Evolutionary conservation across 805 yeast species (phyloP).

Genomic region (Starmerella sp.): DNA sequence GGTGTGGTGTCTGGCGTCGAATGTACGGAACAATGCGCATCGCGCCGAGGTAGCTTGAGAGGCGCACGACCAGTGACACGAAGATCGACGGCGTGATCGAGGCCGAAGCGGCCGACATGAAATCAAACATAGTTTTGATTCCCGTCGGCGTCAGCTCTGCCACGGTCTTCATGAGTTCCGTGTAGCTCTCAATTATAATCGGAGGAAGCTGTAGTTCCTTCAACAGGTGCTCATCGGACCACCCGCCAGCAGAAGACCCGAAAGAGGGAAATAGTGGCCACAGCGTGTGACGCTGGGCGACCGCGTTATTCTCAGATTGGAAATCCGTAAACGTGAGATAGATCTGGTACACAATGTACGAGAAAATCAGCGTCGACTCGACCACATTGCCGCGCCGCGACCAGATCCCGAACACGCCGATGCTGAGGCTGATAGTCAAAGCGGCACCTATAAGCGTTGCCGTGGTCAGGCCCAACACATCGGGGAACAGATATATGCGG

Average conservation of each 20-base stretch:
- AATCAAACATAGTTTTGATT: conserved; percentile 33
- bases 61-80: conserved; percentile 71
- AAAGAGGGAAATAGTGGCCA: conserved; percentile 3
- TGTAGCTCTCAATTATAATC: conserved; percentile 30
- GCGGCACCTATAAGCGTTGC: conserved; percentile 83
- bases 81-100: conserved; percentile 73
- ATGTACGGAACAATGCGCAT: conserved; percentile 84
- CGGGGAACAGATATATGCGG: conserved; percentile 67
- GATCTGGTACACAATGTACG: conserved; percentile 84
- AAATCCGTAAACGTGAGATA: conserved; percentile 88
- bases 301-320: conserved; percentile 28
- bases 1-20: conserved; percentile 15
- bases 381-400: conserved; percentile 80
- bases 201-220: conserved; percentile 31
- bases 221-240: background rate
- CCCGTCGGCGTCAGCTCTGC: conserved; percentile 34
- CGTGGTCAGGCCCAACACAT: conserved; percentile 51
- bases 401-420: conserved; percentile 75
- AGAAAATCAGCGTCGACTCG: conserved; percentile 75
- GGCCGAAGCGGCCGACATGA: conserved; percentile 39
- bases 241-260: conserved; percentile 3
- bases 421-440: conserved; percentile 58
- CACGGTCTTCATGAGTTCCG: conserved; percentile 28
- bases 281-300: background rate
- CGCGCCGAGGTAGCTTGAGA: conserved; percentile 77